phyloP scores from a whole-genome alignment of 768 basidiomycete species.

The Rhizopogon salebrosus region DNA sequence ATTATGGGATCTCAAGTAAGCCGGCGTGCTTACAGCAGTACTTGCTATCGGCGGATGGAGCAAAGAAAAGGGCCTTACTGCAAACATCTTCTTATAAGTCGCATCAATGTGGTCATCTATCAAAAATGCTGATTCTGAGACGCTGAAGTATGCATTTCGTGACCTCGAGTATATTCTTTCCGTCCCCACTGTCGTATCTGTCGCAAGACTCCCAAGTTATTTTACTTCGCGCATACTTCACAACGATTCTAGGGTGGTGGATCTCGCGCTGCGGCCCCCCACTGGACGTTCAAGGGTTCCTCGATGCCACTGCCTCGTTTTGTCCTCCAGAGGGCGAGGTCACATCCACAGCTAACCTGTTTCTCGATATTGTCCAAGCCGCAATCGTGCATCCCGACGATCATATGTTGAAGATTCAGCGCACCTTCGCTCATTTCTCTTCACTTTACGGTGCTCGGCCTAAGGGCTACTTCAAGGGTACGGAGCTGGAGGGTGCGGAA shows the following conservation, averaged over 20 bases:
- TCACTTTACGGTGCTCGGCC: slow-evolving; percentile 23
- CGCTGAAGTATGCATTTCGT: slow-evolving; percentile 22
- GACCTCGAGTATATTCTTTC: slow-evolving; percentile 25
- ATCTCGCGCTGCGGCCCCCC: slow-evolving; percentile 24
- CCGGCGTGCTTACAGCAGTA: slow-evolving; percentile 18
- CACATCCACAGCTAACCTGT: slow-evolving; percentile 28
- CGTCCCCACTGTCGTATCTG: slow-evolving; percentile 14
- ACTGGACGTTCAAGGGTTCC: slow-evolving; percentile 26
- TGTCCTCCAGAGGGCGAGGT: slow-evolving; percentile 3
- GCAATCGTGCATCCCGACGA: slow-evolving; percentile 30
- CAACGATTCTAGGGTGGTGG: slow-evolving; percentile 21
- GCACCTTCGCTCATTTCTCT: slow-evolving; percentile 27
- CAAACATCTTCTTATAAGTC: slow-evolving; percentile 47
- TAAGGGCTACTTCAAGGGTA: slow-evolving; percentile 21
- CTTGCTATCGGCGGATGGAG: slow-evolving; percentile 54
- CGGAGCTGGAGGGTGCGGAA: slow-evolving; percentile 25
- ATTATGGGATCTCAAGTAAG: not conserved
- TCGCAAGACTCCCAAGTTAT: slow-evolving; percentile 15
- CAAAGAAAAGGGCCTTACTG: slow-evolving; percentile 41
- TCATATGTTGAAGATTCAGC: slow-evolving; percentile 28
- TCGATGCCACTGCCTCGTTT: slow-evolving; percentile 25
- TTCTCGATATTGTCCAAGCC: slow-evolving; percentile 35
- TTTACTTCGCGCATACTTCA: slow-evolving; percentile 25
- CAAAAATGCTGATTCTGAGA: too few relatives aligned
- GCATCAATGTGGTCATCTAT: not conserved